These are phyloP conservation scores for Pestalotiopsis sp. DNA, from an alignment of 2,329 filamentous ascomycete genomes.

Conservation along the genomic window DNA sequence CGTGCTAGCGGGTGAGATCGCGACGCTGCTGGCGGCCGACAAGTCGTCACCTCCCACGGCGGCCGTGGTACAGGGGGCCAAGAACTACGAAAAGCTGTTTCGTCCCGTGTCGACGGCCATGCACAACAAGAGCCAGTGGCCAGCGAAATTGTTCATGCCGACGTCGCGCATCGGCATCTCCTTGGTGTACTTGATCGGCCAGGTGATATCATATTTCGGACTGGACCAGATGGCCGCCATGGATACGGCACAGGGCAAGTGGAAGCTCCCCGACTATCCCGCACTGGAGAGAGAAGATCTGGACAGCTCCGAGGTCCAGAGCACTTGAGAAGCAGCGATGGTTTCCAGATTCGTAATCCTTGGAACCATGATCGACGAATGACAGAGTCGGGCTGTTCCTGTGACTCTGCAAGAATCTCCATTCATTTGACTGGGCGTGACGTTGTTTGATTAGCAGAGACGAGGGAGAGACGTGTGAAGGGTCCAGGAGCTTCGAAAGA, in stretches of 20 bases:
- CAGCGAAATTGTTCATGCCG: not conserved
- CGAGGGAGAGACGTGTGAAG: no score
- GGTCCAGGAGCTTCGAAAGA: no score
- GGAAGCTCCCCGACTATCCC: not conserved
- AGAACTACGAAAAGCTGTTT: conserved; percentile 5
- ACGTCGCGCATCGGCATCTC: not conserved
- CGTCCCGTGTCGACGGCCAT: conserved; percentile 2
- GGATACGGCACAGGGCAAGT: not conserved
- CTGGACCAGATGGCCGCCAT: not conserved
- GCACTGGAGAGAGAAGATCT: not conserved
- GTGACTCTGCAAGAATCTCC: no score
- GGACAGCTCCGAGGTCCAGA: not conserved
- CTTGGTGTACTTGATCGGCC: not conserved
- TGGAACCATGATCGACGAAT: no score
- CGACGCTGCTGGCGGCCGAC: not conserved
- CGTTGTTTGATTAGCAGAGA: no score
- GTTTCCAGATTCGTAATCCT: no score
- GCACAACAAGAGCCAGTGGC: not conserved
- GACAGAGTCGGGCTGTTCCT: no score
- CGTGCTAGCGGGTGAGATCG: not conserved
- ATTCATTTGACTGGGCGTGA: no score
- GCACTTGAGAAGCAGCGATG: not conserved
- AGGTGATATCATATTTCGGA: not conserved
- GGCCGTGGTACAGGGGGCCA: conserved; percentile 8
- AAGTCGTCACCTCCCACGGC: not conserved